phyloP scores from a whole-genome alignment of 176 grass and related monocot genomes.

The Areca catechu region DNA sequence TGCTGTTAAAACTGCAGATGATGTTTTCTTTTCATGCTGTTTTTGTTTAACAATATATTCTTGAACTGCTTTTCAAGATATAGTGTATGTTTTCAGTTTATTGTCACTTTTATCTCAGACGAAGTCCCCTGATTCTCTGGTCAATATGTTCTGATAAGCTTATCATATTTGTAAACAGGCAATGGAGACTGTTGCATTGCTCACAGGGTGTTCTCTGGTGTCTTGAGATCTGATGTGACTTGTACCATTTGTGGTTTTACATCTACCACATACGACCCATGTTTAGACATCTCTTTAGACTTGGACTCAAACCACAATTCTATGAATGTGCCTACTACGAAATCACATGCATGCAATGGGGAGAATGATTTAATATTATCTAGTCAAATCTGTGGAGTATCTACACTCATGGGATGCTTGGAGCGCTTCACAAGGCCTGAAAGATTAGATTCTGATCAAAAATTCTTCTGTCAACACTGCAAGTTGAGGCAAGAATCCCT shows the following conservation, averaged over 20 bases:
- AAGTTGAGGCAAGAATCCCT: slow-evolving; percentile 85
- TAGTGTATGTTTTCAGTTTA: no score
- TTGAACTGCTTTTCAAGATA: no score
- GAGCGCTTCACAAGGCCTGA: slow-evolving; percentile 91
- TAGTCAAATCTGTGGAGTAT: slow-evolving; percentile 29
- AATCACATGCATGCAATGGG: slow-evolving; percentile 38
- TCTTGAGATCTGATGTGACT: slow-evolving; percentile 90
- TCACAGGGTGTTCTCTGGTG: slow-evolving; percentile 87
- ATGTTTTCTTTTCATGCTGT: no score
- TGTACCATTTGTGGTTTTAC: slow-evolving; percentile 90
- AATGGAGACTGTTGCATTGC: slow-evolving; percentile 97
- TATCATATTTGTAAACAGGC: slow-evolving; percentile 22
- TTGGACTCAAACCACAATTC: slow-evolving; percentile 39
- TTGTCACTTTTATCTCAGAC: no score
- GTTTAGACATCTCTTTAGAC: slow-evolving; percentile 86
- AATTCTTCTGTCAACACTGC: slow-evolving; percentile 88
- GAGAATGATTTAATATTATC: slow-evolving; percentile 22
- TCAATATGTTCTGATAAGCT: slow-evolving; percentile 12
- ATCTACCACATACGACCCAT: slow-evolving; percentile 98
- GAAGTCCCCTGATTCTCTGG: not conserved
- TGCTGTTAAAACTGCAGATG: no score
- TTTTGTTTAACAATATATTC: no score
- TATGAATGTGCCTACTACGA: slow-evolving; percentile 28
- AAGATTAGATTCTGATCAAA: slow-evolving; percentile 87
- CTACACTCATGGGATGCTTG: slow-evolving; percentile 84